Percentiles rank a stretch among this genome's conserved stretches.
Conservation (phyloP, 371 early-diverging fungal genomes). For the Saksenaea vasiformis region DNA sequence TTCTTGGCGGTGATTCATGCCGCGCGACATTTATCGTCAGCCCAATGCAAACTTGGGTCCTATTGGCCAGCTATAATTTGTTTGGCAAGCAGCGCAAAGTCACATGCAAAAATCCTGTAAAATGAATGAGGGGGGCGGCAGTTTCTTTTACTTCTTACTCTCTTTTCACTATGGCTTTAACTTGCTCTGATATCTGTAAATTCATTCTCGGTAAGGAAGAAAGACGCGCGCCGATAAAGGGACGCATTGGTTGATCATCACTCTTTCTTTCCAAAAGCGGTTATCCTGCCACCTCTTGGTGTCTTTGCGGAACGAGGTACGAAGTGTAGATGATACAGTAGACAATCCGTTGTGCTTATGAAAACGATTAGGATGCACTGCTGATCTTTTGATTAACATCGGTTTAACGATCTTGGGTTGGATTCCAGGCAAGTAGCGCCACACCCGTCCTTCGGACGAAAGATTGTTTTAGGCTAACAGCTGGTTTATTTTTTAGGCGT, state of each 20-base stretch:
- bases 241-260: background rate
- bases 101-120: too few species aligned
- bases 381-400: slow-evolving; percentile 80
- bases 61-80: too few species aligned
- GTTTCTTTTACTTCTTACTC: slow-evolving; percentile 8
- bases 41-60: too few species aligned
- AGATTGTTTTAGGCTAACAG: background rate
- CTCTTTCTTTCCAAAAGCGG: slow-evolving; percentile 33
- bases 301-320: slow-evolving; percentile 62
- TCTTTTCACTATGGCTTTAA: slow-evolving; percentile 31
- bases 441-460: background rate
- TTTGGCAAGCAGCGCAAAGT: background rate
- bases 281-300: slow-evolving; percentile 71
- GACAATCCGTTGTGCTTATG: background rate
- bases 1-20: too few species aligned
- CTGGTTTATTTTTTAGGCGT: background rate
- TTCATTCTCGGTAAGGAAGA: slow-evolving; percentile 37
- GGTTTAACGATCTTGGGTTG: slow-evolving; percentile 76
- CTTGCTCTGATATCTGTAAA: slow-evolving; percentile 48
- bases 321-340: background rate
- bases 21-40: too few species aligned
- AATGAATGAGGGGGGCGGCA: too few species aligned
- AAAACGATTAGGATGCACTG: slow-evolving; percentile 51
- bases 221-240: background rate
- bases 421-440: slow-evolving; percentile 80